A percentile compares a stretch with the other conserved stretches of the same genome.
Conservation (phyloP, 306 rosid species). For the Senna tora region DNA sequence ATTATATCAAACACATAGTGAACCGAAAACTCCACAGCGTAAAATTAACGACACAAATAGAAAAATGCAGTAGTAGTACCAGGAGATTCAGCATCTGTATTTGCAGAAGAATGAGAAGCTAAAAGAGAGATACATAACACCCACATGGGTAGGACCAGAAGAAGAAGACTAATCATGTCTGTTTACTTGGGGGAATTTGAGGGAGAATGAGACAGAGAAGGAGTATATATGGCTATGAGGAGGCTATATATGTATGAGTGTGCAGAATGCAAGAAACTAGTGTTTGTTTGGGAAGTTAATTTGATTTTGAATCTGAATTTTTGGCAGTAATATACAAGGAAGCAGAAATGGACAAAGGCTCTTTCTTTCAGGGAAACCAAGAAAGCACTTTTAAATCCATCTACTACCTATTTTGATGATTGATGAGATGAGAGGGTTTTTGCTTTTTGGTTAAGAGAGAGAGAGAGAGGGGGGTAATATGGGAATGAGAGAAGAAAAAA, state of each 20-base stretch:
- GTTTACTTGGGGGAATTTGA: constrained; percentile 12
- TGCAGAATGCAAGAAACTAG: constrained; percentile 36
- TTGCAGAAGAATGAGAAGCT: constrained; percentile 47
- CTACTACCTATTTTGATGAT: constrained; percentile 6
- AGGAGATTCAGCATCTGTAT: constrained; percentile 74
- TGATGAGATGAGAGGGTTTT: constrained; percentile 30
- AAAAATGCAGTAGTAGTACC: constrained; percentile 49
- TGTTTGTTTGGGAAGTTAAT: constrained; percentile 7
- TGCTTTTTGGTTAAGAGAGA: neutral
- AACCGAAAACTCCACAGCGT: constrained; percentile 17
- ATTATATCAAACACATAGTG: constrained; percentile 6
- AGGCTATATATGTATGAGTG: neutral
- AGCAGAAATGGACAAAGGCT: constrained; percentile 54
- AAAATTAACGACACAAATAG: constrained; percentile 1
- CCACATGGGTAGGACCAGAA: constrained; percentile 52
- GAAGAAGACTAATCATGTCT: constrained; percentile 50
- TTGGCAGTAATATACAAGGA: constrained; percentile 34
- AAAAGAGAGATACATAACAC: constrained; percentile 40
- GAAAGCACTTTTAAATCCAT: constrained; percentile 58
- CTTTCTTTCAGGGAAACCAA: constrained; percentile 65
- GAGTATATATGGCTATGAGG: neutral
- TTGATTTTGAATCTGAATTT: constrained; percentile 40
- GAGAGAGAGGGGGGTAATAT: constrained; percentile 9
- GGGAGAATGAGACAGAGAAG: constrained; percentile 30
- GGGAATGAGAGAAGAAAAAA: constrained; percentile 12